Evolutionary conservation across 768 basidiomycete genomes (phyloP).

Genomic region (Russula foetens): DNA sequence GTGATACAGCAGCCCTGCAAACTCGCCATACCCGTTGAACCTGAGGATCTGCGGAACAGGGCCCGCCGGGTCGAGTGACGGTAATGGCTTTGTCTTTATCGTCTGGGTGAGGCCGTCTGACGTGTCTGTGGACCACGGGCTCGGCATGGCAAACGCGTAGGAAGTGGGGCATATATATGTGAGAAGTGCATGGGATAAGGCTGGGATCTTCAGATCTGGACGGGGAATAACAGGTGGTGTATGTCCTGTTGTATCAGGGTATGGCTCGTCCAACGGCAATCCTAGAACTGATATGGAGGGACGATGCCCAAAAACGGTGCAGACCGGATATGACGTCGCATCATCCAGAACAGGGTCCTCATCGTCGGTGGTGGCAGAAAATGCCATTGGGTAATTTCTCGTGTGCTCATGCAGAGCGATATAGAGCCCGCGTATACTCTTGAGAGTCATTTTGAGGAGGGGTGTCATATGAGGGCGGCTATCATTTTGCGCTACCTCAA

Average conservation of each 20-base stretch:
- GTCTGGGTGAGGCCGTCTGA: not conserved
- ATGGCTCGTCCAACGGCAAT: not conserved
- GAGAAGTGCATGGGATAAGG: too few relatives aligned
- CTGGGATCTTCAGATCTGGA: too few relatives aligned
- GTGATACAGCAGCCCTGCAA: conserved; percentile 52
- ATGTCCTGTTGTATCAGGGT: not conserved
- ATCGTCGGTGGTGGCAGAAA: not conserved
- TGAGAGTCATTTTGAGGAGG: not conserved
- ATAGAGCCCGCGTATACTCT: conserved; percentile 4
- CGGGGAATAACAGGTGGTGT: too few relatives aligned
- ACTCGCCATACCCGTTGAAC: conserved; percentile 31
- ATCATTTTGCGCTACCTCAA: not conserved
- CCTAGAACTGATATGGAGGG: not conserved
- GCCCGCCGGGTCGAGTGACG: conserved; percentile 12
- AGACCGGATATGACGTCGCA: not conserved
- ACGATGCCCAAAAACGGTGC: not conserved
- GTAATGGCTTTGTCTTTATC: not conserved
- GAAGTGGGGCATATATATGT: too few relatives aligned
- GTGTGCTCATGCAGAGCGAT: not conserved
- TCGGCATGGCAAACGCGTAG: too few relatives aligned
- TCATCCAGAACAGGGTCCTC: not conserved
- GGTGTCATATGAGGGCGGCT: not conserved
- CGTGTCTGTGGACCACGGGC: not conserved
- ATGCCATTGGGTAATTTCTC: not conserved
- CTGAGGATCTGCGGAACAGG: conserved; percentile 13